Evolutionary conservation across 1,284 basidiomycete species (phyloP), one percentile per base, ranked within the genome.

Genomic region (Sporisorium sorghi): DNA sequence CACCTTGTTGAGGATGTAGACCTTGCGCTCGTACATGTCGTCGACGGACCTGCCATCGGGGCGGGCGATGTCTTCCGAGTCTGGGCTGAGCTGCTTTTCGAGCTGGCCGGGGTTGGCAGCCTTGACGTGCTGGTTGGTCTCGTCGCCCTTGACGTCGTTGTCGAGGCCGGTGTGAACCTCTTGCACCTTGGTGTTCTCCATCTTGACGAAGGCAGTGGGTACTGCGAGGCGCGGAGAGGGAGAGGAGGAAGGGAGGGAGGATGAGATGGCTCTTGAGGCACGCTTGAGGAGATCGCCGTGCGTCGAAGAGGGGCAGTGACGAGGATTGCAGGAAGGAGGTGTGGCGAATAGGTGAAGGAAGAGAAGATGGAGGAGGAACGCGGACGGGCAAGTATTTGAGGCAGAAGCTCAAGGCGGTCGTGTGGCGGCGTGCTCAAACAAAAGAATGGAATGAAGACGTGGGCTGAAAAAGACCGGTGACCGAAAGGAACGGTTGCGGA

Each of bases 1-100:
- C 39, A 83, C 77, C 63, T 77, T 74, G 75, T 84, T 84, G 58
- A 84, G 60, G 44, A 84, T 79, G 59, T 78, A 83, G 46, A 80
- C 78, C 59, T 84, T 84, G 52, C 81, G 67, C 43, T 65, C 67
- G 59, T 83, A 83, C 33, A 79, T 62, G n/a, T 79, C 69, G 50
- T 78, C 79, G 35, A 83, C 70, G 3, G 76, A 77, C 30, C 47
- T 40, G 42, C 60, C 55, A 30, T 79, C 78, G 30, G 51, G 49
- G 24, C 64, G 69, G 14, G 53, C 44, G 26, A 63, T 19, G 5
- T 12, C 43, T 21, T 60, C 56, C 14, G 48, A 56, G 8, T 57
- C 58, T 14, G 51, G 59, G 39, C 53, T 58, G 47, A 76, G 19
- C 37, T 76, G 73, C 64, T 76, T 69, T 56, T 72, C 69, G 50